Evolutionary conservation across 2,329 filamentous ascomycete genomes (phyloP).

Genomic region (Coniochaeta hoffmannii): DNA sequence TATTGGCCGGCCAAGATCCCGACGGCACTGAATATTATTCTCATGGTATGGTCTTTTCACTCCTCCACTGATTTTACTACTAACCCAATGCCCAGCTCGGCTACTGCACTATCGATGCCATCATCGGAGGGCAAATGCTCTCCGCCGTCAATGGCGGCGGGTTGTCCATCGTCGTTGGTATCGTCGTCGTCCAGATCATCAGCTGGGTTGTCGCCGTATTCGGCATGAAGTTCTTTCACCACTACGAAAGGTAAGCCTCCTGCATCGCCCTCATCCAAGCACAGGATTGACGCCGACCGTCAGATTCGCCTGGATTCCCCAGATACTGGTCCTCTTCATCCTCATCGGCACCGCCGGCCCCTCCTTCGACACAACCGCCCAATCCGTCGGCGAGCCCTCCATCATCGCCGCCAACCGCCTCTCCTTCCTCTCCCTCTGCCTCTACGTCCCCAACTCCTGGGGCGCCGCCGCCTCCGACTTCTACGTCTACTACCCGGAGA

Average conservation of each 20-base stretch:
- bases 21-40: neutral
- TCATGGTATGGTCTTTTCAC: neutral
- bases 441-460: constrained; percentile 59
- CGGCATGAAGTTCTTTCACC: constrained; percentile 60
- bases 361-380: constrained; percentile 46
- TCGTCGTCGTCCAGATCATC: constrained; percentile 56
- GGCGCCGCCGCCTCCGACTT: constrained; percentile 57
- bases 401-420: constrained; percentile 46
- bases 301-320: constrained; percentile 57
- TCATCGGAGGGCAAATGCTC: constrained; percentile 61
- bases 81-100: constrained; percentile 11
- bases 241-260: constrained; percentile 50
- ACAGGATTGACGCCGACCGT: neutral
- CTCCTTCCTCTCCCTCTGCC: constrained; percentile 63
- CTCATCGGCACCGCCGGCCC: constrained; percentile 54
- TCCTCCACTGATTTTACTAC: neutral
- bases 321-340: constrained; percentile 52
- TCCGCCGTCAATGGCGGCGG: constrained; percentile 52
- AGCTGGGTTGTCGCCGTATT: constrained; percentile 59
- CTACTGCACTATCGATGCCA: constrained; percentile 48
- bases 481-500: constrained; percentile 44
- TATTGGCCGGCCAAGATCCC: constrained; percentile 24
- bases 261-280: neutral
- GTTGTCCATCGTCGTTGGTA: constrained; percentile 58
- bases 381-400: constrained; percentile 40